Base-by-base conservation (phyloP, 345 rosid species). In the Lumnitzera littorea region DNA sequence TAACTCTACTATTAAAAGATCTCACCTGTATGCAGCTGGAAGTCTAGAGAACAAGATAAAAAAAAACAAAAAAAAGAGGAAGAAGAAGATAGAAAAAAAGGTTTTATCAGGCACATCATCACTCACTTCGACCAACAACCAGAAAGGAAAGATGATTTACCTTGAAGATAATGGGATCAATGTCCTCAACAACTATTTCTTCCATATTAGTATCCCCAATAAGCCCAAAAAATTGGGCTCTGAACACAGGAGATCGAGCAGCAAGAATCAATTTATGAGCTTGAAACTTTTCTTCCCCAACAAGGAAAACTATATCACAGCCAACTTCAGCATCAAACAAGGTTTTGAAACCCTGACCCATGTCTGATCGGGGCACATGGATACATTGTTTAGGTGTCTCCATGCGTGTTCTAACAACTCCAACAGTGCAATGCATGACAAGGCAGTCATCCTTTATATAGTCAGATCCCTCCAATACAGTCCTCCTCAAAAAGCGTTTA, bases 221-320 rank as follows among this genome's bases (percentile, higher is more conserved):
- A 53, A 81, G 91, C 67, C 99, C 96, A 67, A 80, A 91, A 73
- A 91, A 90, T 31, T 91, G 98, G 15, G 98, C 98, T 77, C 80
- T 82, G 65, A 95, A 95, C 46, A 95, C 98, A 17, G 91, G 96
- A 3, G 99, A 91, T 25, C 99, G 95, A 52, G 94, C 91, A 8
- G 96, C 91, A 46, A 95, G 95, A 57, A 95, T 77, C 75, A 88
- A 69, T 63, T 87, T 95, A 58, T 91, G 98, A 57, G 98, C 98
- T 76, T 74, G 82, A 73, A 75, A 86, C 10, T 72, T 79, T 77
- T 88, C 91, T 60, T 86, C 89, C 2, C 89, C 89, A 57, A 95
- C 91, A 70, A 79, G 77, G 50, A 95, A 86, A 69, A 52, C 70
- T 61, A 95, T 62, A 73, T 95, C 96, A 48, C 91, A 83, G 13